These are phyloP conservation scores for Phytophthora vignae DNA, from an alignment of 352 stramenopile species.

Conservation along the genomic window DNA sequence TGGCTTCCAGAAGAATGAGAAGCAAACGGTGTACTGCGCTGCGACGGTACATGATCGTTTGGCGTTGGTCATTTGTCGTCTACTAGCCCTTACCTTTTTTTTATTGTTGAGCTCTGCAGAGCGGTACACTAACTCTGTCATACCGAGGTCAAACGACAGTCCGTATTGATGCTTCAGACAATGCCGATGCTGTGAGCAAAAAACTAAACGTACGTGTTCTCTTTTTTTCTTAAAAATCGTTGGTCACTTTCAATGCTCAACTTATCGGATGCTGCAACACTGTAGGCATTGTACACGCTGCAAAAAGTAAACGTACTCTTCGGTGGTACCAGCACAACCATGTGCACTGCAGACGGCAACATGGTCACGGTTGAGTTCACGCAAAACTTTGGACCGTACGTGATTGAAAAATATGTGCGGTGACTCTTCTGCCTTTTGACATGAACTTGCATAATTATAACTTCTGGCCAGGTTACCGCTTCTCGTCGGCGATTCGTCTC, in stretches of 20 bases:
- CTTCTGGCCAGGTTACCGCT: conserved; percentile 52
- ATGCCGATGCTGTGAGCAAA: conserved; percentile 61
- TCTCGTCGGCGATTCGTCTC: conserved; percentile 74
- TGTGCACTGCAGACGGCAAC: conserved; percentile 73
- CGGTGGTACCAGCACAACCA: conserved; percentile 56
- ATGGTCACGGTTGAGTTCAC: conserved; percentile 83
- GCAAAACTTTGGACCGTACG: conserved; percentile 77
- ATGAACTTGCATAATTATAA: not conserved
- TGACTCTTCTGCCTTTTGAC: not conserved
- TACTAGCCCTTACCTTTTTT: not conserved
- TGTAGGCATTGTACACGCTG: conserved; percentile 67
- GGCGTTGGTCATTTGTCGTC: not conserved
- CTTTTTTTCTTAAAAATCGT: not conserved
- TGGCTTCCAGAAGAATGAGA: conserved; percentile 85
- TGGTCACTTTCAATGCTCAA: no score
- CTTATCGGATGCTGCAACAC: not conserved
- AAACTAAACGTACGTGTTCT: conserved; percentile 70
- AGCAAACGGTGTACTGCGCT: conserved; percentile 73
- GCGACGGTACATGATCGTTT: conserved; percentile 52
- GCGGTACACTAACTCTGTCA: conserved; percentile 75
- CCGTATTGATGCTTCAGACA: conserved; percentile 68
- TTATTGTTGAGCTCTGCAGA: conserved; percentile 30
- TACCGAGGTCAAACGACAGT: conserved; percentile 73
- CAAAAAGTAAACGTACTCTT: conserved; percentile 65
- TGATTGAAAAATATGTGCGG: not conserved